A percentile compares a stretch with the other conserved stretches of the same genome.
These are phyloP conservation scores for Suillus clintonianus DNA, from an alignment of 768 basidiomycete genomes.

Conservation along the genomic window DNA sequence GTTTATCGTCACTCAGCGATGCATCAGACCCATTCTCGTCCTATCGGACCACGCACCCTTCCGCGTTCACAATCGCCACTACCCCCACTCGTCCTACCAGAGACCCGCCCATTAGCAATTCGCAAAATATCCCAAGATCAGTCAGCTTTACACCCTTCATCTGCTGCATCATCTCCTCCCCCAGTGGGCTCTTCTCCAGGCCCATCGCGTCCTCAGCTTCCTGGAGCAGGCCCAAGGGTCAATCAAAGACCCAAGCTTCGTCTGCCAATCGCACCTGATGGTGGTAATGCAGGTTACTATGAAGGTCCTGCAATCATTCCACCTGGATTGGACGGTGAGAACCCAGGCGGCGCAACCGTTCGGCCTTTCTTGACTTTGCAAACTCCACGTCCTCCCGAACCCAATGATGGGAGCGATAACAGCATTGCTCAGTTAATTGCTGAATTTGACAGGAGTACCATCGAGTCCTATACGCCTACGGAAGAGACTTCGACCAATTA, in stretches of 20 bases:
- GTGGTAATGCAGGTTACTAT: slow-evolving; percentile 30
- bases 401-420: slow-evolving; percentile 29
- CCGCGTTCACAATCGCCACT: slow-evolving; percentile 46
- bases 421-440: slow-evolving; percentile 41
- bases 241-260: slow-evolving; percentile 37
- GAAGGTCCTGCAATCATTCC: slow-evolving; percentile 34
- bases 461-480: slow-evolving; percentile 35
- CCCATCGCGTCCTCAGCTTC: slow-evolving; percentile 33
- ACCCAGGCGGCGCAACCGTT: slow-evolving; percentile 43
- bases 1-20: slow-evolving; percentile 21
- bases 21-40: slow-evolving; percentile 37
- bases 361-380: slow-evolving; percentile 38
- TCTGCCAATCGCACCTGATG: slow-evolving; percentile 32
- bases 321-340: slow-evolving; percentile 35
- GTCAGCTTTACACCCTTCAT: slow-evolving; percentile 27
- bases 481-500: slow-evolving; percentile 32
- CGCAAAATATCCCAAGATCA: slow-evolving; percentile 38
- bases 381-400: slow-evolving; percentile 31
- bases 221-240: slow-evolving; percentile 28
- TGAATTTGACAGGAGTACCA: slow-evolving; percentile 27
- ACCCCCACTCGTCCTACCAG: slow-evolving; percentile 28
- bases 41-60: slow-evolving; percentile 52
- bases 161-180: slow-evolving; percentile 26
- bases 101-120: slow-evolving; percentile 41
- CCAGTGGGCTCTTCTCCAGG: slow-evolving; percentile 29